Percentiles rank a stretch among this genome's conserved stretches.
These are phyloP conservation scores for Collybia mongolica DNA, from an alignment of 768 basidiomycete species.

Conservation along the genomic window DNA sequence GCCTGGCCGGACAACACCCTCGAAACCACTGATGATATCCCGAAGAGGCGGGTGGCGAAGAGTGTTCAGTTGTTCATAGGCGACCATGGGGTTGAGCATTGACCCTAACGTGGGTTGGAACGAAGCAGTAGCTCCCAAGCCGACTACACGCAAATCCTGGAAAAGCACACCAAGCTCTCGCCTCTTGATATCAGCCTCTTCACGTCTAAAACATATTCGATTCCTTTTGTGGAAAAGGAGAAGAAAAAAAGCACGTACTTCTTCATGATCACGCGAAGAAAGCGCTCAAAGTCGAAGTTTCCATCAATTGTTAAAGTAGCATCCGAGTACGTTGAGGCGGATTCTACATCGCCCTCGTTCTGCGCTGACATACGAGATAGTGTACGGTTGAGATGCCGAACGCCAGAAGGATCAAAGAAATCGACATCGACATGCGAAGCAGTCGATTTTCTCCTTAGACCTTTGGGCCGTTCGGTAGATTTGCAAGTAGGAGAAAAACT, in stretches of 20 bases:
- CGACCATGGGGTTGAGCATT: conserved; percentile 49
- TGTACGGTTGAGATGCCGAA: conserved; percentile 2
- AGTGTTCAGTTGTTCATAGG: conserved; percentile 40
- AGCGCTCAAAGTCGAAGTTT: conserved; percentile 35
- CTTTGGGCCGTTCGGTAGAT: neutral
- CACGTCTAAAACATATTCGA: neutral
- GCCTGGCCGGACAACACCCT: conserved; percentile 63
- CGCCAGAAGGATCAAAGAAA: conserved; percentile 11
- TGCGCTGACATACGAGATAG: neutral
- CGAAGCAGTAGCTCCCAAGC: conserved; percentile 53
- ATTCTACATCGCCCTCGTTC: neutral
- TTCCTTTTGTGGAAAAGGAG: neutral
- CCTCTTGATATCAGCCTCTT: conserved; percentile 31
- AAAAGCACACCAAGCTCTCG: conserved; percentile 57
- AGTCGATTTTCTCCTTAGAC: conserved; percentile 1
- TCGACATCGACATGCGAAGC: conserved; percentile 1
- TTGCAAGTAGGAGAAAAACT: conserved; percentile 3
- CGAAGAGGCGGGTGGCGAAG: conserved; percentile 60
- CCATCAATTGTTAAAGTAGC: conserved; percentile 21
- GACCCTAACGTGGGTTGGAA: conserved; percentile 64
- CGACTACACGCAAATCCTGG: conserved; percentile 55
- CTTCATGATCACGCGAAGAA: conserved; percentile 25
- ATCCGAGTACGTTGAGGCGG: conserved; percentile 8
- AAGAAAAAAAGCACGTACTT: conserved; percentile 21
- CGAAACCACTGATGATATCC: conserved; percentile 61